Evolutionary conservation across 106 monocot genomes (phyloP).

Genomic region (Dendrobium chrysotoxum): DNA sequence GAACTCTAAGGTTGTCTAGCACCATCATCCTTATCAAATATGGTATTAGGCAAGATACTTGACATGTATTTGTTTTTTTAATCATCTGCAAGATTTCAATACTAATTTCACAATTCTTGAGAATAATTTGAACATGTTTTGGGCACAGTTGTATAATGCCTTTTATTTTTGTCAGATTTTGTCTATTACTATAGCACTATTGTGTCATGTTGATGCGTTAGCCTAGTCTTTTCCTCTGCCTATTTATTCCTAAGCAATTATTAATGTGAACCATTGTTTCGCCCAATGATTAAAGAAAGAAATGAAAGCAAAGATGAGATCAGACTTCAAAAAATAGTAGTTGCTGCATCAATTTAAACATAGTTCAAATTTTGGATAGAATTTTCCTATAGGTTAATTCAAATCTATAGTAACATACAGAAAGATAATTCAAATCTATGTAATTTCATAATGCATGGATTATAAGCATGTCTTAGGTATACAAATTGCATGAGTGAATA

Average conservation of each 20-base stretch:
- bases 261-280: not conserved
- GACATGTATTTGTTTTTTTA: too few relatives aligned
- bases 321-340: not conserved
- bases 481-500: not conserved
- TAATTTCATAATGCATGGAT: not conserved
- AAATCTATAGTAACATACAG: not conserved
- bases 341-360: not conserved
- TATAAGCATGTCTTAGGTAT: not conserved
- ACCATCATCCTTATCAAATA: not conserved
- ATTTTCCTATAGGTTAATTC: not conserved
- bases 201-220: too few relatives aligned
- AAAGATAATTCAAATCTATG: not conserved
- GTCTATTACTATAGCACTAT: not conserved
- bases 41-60: not conserved
- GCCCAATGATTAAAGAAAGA: not conserved
- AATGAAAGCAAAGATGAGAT: not conserved
- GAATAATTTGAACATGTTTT: not conserved
- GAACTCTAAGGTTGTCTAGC: not conserved
- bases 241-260: not conserved
- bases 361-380: not conserved
- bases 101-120: not conserved
- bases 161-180: not conserved
- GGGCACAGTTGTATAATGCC: not conserved
- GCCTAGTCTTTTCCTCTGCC: not conserved
- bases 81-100: not conserved